Base-by-base conservation (phyloP, 2,329 filamentous ascomycete species). In the Rhynchosporium graminicola region DNA sequence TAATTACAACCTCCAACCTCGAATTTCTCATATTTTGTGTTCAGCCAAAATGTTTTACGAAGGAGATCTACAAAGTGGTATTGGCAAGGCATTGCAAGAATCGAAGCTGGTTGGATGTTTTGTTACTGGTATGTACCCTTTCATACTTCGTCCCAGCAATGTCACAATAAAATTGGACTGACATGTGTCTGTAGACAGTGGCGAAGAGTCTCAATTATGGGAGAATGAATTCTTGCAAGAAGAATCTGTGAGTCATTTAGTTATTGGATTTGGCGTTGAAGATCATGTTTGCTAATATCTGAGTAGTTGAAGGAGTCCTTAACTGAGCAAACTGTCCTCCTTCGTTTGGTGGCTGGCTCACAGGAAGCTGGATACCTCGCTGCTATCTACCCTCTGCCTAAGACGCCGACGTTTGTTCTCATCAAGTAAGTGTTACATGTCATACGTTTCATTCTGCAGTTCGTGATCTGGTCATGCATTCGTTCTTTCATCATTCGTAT, bases 41-140 rank as follows among this genome's bases (percentile, higher is more conserved):
- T 36, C 33, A 6, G 33, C 33, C 43, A 52, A n/a, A 47, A 93
- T 96, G 88, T 97, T 97, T 77, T 93, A 92, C 74, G 73, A 87
- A 64, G 93, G 92, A 20, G 87, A 86, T 64, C 77, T 97, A 26
- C 90, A 96, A 71, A 88, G 89, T 71, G 93, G 91, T 63, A 96
- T 97, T 69, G 82, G 84, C 38, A 80, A 84, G 26, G 92, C 93
- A 12, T 82, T 97, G 6, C 83, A 85, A 64, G 81, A 93, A 74
- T 80, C 85, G 63, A 96, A 94, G 76, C 82, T 89, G 20, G 90
- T 97, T 0, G 83, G 90, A 36, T 96, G 92, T 77, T 96, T 97
- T 76, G 88, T 97, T 38, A 85, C 87, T 72, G 88, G 91, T 92
- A 64, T 36, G 46, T 61, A 31, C 42, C 54, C 40, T 42, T 29